These are phyloP conservation scores for Neonectria magnoliae DNA, from an alignment of 2,329 filamentous ascomycete genomes.

Conservation along the genomic window DNA sequence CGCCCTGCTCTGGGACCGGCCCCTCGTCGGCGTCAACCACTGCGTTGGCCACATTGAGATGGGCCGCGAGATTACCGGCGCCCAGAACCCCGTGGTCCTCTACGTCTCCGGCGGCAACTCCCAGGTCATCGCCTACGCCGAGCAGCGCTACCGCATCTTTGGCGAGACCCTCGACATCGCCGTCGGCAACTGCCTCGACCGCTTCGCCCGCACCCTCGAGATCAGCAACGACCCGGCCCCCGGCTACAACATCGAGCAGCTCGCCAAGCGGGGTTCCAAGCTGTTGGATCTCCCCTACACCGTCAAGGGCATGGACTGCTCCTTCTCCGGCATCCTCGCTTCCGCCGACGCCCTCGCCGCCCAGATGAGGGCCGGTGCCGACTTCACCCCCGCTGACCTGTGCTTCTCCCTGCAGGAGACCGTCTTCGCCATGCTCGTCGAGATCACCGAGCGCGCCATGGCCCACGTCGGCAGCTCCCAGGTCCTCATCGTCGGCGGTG, in stretches of 20 bases:
- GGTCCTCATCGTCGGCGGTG: conserved; percentile 94
- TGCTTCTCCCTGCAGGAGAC: conserved; percentile 98
- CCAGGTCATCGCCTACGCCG: conserved; percentile 96
- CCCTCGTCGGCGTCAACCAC: conserved; percentile 96
- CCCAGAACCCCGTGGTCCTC: conserved; percentile 89
- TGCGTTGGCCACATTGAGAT: conserved; percentile 99
- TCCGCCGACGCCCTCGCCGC: conserved; percentile 82
- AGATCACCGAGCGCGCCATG: conserved; percentile 99
- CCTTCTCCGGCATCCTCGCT: conserved; percentile 91
- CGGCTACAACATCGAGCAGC: conserved; percentile 97
- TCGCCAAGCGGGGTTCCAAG: conserved; percentile 77
- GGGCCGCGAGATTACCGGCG: conserved; percentile 92
- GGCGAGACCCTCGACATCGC: conserved; percentile 98
- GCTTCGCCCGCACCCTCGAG: conserved; percentile 88
- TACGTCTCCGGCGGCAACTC: conserved; percentile 98
- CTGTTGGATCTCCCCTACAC: conserved; percentile 92
- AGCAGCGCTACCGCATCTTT: conserved; percentile 95
- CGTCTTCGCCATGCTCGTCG: conserved; percentile 95
- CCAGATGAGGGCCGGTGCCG: conserved; percentile 64
- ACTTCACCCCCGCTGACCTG: conserved; percentile 82
- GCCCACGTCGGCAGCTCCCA: conserved; percentile 92
- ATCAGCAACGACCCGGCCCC: conserved; percentile 97
- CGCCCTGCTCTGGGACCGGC: conserved; percentile 83
- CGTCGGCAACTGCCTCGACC: conserved; percentile 95
- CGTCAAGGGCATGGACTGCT: conserved; percentile 99